Evolutionary conservation across 2,329 filamentous ascomycete genomes (phyloP), one percentile per base, ranked within the genome.

Genomic region (Pseudopithomyces chartarum): DNA sequence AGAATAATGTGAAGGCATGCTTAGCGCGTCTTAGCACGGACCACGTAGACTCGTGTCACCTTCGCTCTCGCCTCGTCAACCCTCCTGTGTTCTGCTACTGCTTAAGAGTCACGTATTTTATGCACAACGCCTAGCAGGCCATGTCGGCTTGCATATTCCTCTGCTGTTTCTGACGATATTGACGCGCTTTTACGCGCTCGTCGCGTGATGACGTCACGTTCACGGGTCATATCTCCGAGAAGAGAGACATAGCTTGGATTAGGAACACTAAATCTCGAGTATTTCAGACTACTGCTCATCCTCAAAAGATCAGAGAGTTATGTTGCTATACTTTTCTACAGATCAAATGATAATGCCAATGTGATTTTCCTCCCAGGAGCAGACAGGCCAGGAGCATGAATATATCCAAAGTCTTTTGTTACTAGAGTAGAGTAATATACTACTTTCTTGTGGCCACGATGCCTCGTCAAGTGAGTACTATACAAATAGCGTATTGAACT

Each of bases 1-100:
- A 63, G 60, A 54, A 59, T 56, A 55, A 56, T 56, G 54, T 54
- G 38, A 23, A 23, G 56, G 47, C 50, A 59, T 39, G 32, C 55
- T 57, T 57, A 52, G 52, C 56, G 56, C 56, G 56, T 48, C 40
- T 13, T 20, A 8, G 48, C 43, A 56, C 54, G 49, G 34, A 50
- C 45, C 36, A 17, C 13, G 6, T n/a, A 36, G 15, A 23, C 38
- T 43, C 42, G 36, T 19, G 32, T 51, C 26, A 20, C 40, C 23
- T 26, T 42, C 40, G 26, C 10, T 45, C 15, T 47, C 40, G 47
- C 54, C 43, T 54, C 43, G 23, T 36, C 26, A 17, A 17, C 17
- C n/a, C 38, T 13, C 15, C 13, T 11, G 6, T n/a, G 15, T 36
- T 36, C 34, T 13, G 13, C 15, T 13, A n/a, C 38, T 17, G n/a